A percentile compares a stretch with the other conserved stretches of the same genome.
Evolutionary conservation across 2,329 filamentous ascomycete genomes (phyloP).

Genomic region (Davidsoniella eucalypti): DNA sequence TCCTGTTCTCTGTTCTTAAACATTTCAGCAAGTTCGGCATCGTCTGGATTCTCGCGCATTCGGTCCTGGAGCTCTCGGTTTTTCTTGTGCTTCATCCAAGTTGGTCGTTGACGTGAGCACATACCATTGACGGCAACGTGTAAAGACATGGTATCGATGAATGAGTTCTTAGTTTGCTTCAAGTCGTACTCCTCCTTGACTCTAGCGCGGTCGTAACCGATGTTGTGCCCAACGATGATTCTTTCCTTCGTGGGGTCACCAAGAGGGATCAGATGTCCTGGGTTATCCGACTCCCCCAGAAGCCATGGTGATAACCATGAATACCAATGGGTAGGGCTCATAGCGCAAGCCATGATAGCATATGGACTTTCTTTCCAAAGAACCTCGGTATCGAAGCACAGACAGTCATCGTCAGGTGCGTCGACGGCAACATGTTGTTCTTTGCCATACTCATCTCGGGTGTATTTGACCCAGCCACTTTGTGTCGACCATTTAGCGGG

Average conservation of each 20-base stretch:
- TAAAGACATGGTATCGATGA: constrained; percentile 93
- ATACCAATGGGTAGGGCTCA: constrained; percentile 84
- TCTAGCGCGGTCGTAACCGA: constrained; percentile 84
- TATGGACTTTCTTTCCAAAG: constrained; percentile 89
- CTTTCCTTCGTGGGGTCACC: constrained; percentile 59
- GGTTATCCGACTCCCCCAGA: constrained; percentile 59
- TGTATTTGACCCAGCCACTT: constrained; percentile 93
- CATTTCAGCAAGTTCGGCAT: constrained; percentile 52
- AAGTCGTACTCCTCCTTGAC: constrained; percentile 80
- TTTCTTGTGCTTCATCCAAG: constrained; percentile 95
- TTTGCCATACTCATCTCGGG: constrained; percentile 45
- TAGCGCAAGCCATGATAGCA: constrained; percentile 93
- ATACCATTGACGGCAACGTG: constrained; percentile 97
- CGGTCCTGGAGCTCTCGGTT: constrained; percentile 69
- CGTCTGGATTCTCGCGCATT: constrained; percentile 54
- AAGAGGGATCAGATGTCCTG: constrained; percentile 71
- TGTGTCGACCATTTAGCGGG: constrained; percentile 56
- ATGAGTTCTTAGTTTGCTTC: constrained; percentile 66
- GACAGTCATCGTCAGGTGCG: constrained; percentile 61
- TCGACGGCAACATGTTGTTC: constrained; percentile 43
- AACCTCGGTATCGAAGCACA: constrained; percentile 93
- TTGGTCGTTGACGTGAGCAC: constrained; percentile 91
- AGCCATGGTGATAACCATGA: constrained; percentile 95
- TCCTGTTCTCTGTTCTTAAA: constrained; percentile 54
- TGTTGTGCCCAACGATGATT: constrained; percentile 83